Evolutionary conservation across 768 basidiomycete genomes (phyloP).

Genomic region (Termitomyces sp.): DNA sequence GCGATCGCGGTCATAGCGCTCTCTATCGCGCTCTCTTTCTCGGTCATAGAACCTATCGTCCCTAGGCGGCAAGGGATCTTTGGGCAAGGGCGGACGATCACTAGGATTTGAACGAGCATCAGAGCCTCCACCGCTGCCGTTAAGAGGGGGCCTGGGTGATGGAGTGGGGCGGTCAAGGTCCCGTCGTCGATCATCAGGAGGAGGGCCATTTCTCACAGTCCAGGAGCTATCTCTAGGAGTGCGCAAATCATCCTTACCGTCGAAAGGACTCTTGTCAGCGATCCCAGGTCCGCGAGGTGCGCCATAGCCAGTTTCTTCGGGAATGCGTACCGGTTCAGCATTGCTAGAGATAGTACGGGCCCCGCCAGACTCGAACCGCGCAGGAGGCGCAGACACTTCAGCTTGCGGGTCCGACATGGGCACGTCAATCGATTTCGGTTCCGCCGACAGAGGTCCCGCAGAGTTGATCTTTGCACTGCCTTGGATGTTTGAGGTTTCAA

Average conservation of each 20-base stretch:
- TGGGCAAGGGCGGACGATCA: constrained; percentile 12
- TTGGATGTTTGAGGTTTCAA: constrained; percentile 21
- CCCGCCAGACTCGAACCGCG: constrained; percentile 10
- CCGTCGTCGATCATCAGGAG: constrained; percentile 24
- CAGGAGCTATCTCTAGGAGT: constrained; percentile 19
- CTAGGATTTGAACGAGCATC: constrained; percentile 13
- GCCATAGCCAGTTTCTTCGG: constrained; percentile 21
- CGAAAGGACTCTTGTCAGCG: constrained; percentile 19
- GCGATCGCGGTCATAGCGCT: constrained; percentile 27
- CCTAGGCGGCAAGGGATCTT: constrained; percentile 14
- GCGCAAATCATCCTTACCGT: constrained; percentile 23
- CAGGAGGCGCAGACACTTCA: constrained; percentile 8
- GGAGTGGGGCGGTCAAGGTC: constrained; percentile 19
- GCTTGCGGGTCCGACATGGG: constrained; percentile 11
- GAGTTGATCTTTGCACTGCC: constrained; percentile 16
- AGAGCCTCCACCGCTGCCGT: constrained; percentile 5
- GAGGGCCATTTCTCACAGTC: constrained; percentile 20
- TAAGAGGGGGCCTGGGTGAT: constrained; percentile 11
- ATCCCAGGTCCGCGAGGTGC: constrained; percentile 18
- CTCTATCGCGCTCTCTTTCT: constrained; percentile 33
- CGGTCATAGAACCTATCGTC: constrained; percentile 27
- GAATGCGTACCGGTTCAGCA: constrained; percentile 9
- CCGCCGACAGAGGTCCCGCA: constrained; percentile 10
- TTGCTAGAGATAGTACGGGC: constrained; percentile 7
- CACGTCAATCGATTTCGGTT: constrained; percentile 8